Evolutionary conservation across 257 asterid genomes (phyloP).

Genomic region (Handroanthus guayacan): DNA sequence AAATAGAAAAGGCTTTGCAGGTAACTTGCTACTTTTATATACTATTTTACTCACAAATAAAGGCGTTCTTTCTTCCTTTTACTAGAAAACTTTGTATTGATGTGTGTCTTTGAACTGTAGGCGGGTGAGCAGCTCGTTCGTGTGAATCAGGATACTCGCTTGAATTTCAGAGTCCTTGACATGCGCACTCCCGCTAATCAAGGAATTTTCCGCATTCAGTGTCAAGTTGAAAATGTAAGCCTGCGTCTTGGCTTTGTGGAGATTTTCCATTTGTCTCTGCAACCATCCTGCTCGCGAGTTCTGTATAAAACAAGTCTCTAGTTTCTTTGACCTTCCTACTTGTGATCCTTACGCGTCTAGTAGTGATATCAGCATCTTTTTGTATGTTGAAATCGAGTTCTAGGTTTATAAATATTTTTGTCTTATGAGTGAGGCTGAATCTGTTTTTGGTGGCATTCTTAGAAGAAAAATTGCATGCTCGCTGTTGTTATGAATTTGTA

Average conservation of each 20-base stretch:
- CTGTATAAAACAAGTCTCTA: background rate
- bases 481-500: slow-evolving; percentile 13
- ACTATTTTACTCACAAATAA: background rate
- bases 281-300: background rate
- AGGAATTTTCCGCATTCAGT: slow-evolving; percentile 78
- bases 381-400: background rate
- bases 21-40: slow-evolving; percentile 36
- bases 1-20: slow-evolving; percentile 72
- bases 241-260: background rate
- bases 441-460: slow-evolving; percentile 14
- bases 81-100: background rate
- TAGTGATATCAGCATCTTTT: background rate
- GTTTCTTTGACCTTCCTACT: background rate
- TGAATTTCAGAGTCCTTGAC: slow-evolving; percentile 83
- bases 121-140: slow-evolving; percentile 84
- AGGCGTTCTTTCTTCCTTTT: background rate
- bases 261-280: background rate
- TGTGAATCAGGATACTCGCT: slow-evolving; percentile 92
- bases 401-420: background rate
- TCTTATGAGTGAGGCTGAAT: background rate
- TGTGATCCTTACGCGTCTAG: background rate
- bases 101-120: slow-evolving; percentile 50
- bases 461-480: background rate
- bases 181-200: slow-evolving; percentile 91
- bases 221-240: slow-evolving; percentile 78